Evolutionary conservation across 768 basidiomycete genomes (phyloP), one percentile per base, ranked within the genome.

Genomic region (Phylloporus arenicola): DNA sequence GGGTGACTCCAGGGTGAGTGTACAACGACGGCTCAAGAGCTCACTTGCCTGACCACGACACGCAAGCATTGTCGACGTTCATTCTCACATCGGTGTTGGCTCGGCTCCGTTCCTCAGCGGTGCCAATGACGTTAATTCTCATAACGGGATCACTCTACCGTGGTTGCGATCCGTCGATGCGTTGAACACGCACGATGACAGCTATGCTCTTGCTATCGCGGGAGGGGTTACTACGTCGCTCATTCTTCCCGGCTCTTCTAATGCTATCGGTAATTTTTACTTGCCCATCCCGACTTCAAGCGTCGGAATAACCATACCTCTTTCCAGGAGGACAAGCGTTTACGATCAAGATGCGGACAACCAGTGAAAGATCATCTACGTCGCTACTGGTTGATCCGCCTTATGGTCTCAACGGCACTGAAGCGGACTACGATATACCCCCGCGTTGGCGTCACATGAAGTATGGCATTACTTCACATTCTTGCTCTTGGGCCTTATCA

Each of bases 371-470:
- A n/a, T 83, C 84, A 0, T 76, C 83, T 0, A 78, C 77, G 14
- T 79, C 83, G 0, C 78, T 83, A 71, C 72, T 88, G 4, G 71
- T 92, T 14, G 90, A 93, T 45, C 82, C 87, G 0, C 88, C 90
- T 0, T 80, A 76, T 53, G 69, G 74, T 29, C 65, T 83, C 47
- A 70, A 79, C 45, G 66, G 67, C 33, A 56, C 73, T 0, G 62
- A 67, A 14, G 53, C 64, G 2, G 58, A 66, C 31, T 61, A 65
- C 6, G 57, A 65, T 9, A 64, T 66, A 19, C 70, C 70, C 1
- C 60, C 76, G 16, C 72, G 75, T 34, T 84, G 85, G 84, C 70
- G 88, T 51, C 86, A 90, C 56, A 86, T 91, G 79, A 91, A 91
- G 80, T 82, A 54, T 2, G 56, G 12, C 71, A 62, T 37, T 33